phyloP scores from a whole-genome alignment of 2,329 filamentous ascomycete genomes.

The Aquanectria penicillioides region DNA sequence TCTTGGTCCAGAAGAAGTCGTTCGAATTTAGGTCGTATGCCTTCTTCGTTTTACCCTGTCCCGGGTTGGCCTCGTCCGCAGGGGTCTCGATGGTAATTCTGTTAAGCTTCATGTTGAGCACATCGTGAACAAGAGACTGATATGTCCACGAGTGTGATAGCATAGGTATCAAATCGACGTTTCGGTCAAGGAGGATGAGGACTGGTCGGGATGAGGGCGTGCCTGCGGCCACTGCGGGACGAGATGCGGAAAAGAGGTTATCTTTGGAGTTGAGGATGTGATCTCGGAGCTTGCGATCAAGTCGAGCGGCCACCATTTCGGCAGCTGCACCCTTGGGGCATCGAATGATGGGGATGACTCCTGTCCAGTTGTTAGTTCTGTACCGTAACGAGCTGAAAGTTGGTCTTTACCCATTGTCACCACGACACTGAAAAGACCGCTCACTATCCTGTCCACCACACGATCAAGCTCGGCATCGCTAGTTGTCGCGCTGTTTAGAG shows the following conservation, averaged over 20 bases:
- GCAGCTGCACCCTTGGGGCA: conserved; percentile 93
- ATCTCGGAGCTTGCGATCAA: conserved; percentile 94
- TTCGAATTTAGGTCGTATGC: conserved; percentile 88
- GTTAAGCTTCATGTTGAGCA: conserved; percentile 74
- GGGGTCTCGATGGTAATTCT: conserved; percentile 92
- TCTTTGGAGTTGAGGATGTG: conserved; percentile 98
- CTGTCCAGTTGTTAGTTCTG: conserved; percentile 52
- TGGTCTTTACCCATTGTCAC: conserved; percentile 87
- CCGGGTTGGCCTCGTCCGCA: conserved; percentile 78
- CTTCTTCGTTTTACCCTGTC: conserved; percentile 83
- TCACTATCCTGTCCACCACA: conserved; percentile 91
- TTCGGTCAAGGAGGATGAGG: conserved; percentile 92
- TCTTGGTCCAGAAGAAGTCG: conserved; percentile 97
- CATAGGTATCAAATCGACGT: conserved; percentile 96
- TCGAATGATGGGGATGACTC: conserved; percentile 92
- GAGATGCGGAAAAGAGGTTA: conserved; percentile 85
- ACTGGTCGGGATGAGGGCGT: conserved; percentile 84
- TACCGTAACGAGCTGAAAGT: too few relatives aligned
- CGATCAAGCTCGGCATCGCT: conserved; percentile 89
- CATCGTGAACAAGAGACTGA: conserved; percentile 81
- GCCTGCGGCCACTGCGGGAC: conserved; percentile 63
- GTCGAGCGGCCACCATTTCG: conserved; percentile 91
- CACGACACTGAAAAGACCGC: conserved; percentile 95
- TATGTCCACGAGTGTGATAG: conserved; percentile 90
- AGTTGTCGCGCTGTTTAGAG: conserved; percentile 92